Evolutionary conservation across 768 basidiomycete genomes (phyloP), one percentile per base, ranked within the genome.

Genomic region (Tulasnella sp.): DNA sequence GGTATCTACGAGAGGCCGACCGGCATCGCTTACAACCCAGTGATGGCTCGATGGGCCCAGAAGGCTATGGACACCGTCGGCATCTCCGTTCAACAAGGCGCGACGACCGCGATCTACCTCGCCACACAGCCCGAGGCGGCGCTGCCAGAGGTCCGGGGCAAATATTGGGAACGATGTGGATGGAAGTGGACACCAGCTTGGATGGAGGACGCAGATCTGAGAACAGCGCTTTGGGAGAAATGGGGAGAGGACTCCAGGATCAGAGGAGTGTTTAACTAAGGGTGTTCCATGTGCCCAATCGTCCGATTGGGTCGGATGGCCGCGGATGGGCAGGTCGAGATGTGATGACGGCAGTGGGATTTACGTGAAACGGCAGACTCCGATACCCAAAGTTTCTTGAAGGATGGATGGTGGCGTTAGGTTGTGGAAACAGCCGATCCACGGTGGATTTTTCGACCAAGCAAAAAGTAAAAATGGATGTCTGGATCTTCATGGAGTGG

Each of bases 131-230:
- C 19, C 19, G 48, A 58, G 8, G 44, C 32, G 7, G 56, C 41
- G 11, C n/a, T 30, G 26, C 56, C 56, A 24, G 56, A 58, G 9
- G 32, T 48, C 13, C 45, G 45, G 4, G 56, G 56, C 15, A 58
- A 58, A 26, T 58, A 58, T 45, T 58, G 56, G 56, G 56, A 58
- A 15, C 56, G 56, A n/a, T 58, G 56, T 30, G 45, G 48, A 23
- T 58, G 56, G 56, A 58, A 50, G 24, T 58, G 56, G 56, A 58
- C 56, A 23, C 56, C 56, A 8, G 48, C 48, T 7, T 58, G 56
- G 56, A 58, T 58, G 56, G 56, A 58, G 24, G 56, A 58, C 48
- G 26, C 24, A 29, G 56, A 48, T 11, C 15, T 58, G 5, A 48
- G 56, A 24, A 58, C 24, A 30, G 56, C 56, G 56, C 45, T 58